These are phyloP conservation scores for Paxillus ammoniavirescens DNA, from an alignment of 768 basidiomycete species.

Conservation along the genomic window DNA sequence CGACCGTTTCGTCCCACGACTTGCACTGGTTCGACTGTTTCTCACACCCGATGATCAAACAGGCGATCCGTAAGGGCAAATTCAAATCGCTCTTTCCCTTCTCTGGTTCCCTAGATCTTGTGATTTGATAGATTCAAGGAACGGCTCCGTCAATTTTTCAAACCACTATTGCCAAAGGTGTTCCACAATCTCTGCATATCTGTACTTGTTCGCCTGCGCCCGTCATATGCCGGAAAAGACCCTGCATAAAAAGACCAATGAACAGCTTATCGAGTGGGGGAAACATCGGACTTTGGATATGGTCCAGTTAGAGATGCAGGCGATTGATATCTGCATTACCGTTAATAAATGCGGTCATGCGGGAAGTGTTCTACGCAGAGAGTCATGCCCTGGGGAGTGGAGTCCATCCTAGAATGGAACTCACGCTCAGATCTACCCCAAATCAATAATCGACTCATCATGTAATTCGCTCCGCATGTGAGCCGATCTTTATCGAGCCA, in stretches of 20 bases:
- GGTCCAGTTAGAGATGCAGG: conserved; percentile 23
- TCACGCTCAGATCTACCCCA: conserved; percentile 27
- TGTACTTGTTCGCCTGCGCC: conserved; percentile 30
- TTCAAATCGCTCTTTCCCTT: conserved; percentile 25
- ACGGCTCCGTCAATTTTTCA: too few species aligned
- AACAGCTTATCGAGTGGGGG: conserved; percentile 34
- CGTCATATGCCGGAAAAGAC: conserved; percentile 33
- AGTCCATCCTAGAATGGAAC: conserved; percentile 1
- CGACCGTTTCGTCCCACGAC: too few species aligned
- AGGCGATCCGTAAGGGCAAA: conserved; percentile 24
- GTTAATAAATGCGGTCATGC: conserved; percentile 28
- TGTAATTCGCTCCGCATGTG: conserved; percentile 26
- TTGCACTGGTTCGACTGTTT: too few species aligned
- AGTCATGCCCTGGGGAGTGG: not conserved
- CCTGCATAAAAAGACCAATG: conserved; percentile 33
- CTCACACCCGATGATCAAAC: conserved; percentile 10
- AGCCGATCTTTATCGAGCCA: conserved; percentile 19
- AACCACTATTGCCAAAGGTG: conserved; percentile 1
- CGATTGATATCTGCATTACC: conserved; percentile 28
- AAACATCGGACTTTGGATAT: conserved; percentile 27
- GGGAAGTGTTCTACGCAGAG: conserved; percentile 28
- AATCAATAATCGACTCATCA: conserved; percentile 23
- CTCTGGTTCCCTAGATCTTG: conserved; percentile 20
- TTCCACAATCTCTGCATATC: conserved; percentile 19
- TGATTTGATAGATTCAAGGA: conserved; percentile 19